A percentile compares a stretch with the other conserved stretches of the same genome.
These are phyloP conservation scores for Linderniella brevidens DNA, from an alignment of 257 asterid species.

Conservation along the genomic window DNA sequence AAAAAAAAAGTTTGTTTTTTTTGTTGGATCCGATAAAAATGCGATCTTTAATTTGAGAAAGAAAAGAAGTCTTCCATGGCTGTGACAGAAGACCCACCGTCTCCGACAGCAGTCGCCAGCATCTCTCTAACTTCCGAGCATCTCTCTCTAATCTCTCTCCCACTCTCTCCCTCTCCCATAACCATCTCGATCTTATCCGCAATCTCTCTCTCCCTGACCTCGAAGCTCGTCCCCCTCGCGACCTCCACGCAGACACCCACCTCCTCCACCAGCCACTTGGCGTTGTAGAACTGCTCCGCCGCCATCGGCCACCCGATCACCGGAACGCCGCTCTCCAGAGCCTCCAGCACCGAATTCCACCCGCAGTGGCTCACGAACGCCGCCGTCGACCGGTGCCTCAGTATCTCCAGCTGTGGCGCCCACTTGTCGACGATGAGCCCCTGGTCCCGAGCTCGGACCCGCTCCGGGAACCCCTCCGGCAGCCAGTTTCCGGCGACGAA, in stretches of 20 bases:
- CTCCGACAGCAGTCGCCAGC: conserved; percentile 17
- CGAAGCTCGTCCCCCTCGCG: conserved; percentile 38
- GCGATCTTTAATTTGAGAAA: conserved; percentile 11
- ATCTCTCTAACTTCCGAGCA: conserved; percentile 20
- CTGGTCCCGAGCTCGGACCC: conserved; percentile 13
- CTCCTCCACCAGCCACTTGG: conserved; percentile 33
- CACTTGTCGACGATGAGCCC: conserved; percentile 30
- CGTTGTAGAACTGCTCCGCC: conserved; percentile 46
- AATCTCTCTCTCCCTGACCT: conserved; percentile 29
- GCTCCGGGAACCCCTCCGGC: conserved; percentile 36
- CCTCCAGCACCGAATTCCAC: conserved; percentile 53
- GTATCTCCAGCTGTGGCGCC: conserved; percentile 47
- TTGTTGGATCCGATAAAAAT: not conserved
- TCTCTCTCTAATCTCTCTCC: conserved; percentile 22
- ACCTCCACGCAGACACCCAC: conserved; percentile 42
- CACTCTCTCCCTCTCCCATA: conserved; percentile 26
- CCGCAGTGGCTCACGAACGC: conserved; percentile 46
- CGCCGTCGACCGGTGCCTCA: conserved; percentile 25
- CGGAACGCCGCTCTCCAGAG: conserved; percentile 33
- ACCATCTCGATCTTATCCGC: conserved; percentile 33
- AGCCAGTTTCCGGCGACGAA: conserved; percentile 42
- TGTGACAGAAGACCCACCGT: conserved; percentile 28
- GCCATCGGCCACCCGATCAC: conserved; percentile 49
- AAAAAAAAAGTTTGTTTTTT: not conserved
- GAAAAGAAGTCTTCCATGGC: conserved; percentile 37